Evolutionary conservation across 108 stramenopile species (phyloP), one percentile per base, ranked within the genome.

Genomic region (Nannochloropsis oceanica): DNA sequence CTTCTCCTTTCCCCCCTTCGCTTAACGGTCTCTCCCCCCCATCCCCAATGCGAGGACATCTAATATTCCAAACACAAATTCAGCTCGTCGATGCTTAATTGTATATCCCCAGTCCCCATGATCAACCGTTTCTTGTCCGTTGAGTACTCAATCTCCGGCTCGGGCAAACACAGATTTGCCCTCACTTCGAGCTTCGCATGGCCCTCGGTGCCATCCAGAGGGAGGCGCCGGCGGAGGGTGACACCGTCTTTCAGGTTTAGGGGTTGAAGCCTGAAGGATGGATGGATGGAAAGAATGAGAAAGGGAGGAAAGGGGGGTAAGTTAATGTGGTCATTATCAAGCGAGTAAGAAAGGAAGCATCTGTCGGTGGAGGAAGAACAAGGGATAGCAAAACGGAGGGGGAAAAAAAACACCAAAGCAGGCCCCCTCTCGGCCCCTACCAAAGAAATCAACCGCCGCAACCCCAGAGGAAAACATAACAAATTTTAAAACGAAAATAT

Each of bases 181-280:
- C 83, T 73, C n/a, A 87, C 87, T 80, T 87, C 87, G 10, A 87
- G 44, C 79, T 87, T 87, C 5, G 87, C 87, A 42, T 87, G 87
- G 25, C 87, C 87, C 22, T 84, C 81, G 25, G 44, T 81, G 80
- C 87, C 87, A 73, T 88, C 87, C 1, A 88, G 81, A 18, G 87
- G 87, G 43, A 88, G 80, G 27, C 84, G 84, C 81, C 80, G 84
- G 43, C 84, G 80, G 44, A 88, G 42, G 34, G 84, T 84, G 46
- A 88, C 84, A 26, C 87, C 87, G 44, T 88, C 84, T 50, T 81
- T 84, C 27, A 88, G 43, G 59, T 88, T 88, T 14, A 88, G 80
- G 12, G 87, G 87, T 22, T 83, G 73, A 42, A 88, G 84, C 0
- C 59, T 73, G 59, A 18, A 7, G n/a, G 22, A 73, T 2, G 59